phyloP scores from a whole-genome alignment of 2,329 filamentous ascomycete genomes.

The Sclerotinia minor region DNA sequence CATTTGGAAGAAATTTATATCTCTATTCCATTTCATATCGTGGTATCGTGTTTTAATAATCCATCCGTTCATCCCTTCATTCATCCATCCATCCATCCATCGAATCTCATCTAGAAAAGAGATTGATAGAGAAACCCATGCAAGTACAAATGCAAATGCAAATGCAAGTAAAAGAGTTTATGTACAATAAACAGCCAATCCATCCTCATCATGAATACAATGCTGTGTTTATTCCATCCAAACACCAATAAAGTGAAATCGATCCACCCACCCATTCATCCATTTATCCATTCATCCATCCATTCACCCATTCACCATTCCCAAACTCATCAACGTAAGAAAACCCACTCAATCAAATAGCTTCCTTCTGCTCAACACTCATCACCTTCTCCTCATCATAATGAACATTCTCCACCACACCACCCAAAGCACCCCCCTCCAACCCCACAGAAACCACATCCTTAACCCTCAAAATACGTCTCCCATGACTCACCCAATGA shows the following conservation, averaged over 20 bases:
- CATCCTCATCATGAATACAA: background rate
- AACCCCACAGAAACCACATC: slow-evolving; percentile 30
- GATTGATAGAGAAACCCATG: background rate
- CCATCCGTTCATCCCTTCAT: background rate
- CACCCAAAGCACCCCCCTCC: slow-evolving; percentile 36
- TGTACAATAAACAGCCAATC: background rate
- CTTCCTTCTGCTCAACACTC: slow-evolving; percentile 17
- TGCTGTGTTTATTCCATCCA: background rate
- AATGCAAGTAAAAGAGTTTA: background rate
- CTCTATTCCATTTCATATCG: background rate
- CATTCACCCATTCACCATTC: too few species aligned
- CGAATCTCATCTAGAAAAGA: background rate
- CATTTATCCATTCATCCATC: too few species aligned
- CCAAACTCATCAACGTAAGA: background rate
- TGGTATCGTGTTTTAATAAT: slow-evolving; percentile 1
- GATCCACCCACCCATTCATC: background rate
- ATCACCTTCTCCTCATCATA: slow-evolving; percentile 26
- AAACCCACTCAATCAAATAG: background rate
- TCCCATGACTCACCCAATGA: slow-evolving; percentile 42
- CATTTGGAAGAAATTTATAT: background rate
- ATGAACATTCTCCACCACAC: slow-evolving; percentile 29
- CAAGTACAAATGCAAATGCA: background rate
- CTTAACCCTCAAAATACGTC: slow-evolving; percentile 41
- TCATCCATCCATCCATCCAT: background rate
- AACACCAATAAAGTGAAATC: background rate